Conservation (phyloP, 768 basidiomycete genomes). For the Asterophora lycoperdoides region DNA sequence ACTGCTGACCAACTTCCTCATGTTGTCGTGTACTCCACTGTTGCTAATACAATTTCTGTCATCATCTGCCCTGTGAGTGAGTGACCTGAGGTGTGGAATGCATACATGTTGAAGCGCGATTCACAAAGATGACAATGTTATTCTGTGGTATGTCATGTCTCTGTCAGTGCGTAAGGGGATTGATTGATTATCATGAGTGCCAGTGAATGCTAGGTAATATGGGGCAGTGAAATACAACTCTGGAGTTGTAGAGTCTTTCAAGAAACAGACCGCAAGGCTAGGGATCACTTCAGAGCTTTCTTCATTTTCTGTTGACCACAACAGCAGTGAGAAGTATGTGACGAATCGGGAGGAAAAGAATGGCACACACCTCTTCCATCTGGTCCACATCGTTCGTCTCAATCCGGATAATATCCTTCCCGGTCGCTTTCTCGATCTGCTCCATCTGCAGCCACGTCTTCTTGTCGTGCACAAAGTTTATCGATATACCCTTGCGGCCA, state of each 20-base stretch:
- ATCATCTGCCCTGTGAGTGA: not conserved
- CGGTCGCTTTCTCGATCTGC: conserved; percentile 75
- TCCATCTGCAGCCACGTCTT: conserved; percentile 88
- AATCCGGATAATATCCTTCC: conserved; percentile 77
- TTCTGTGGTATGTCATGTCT: no score
- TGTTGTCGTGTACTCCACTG: conserved; percentile 6
- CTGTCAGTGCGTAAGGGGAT: no score
- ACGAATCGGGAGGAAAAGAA: not conserved
- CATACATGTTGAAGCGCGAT: no score
- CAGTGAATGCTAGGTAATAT: not conserved
- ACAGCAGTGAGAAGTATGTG: conserved; percentile 3
- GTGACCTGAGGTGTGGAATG: no score
- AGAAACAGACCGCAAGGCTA: not conserved
- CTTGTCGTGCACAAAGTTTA: conserved; percentile 95
- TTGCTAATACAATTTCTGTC: conserved; percentile 16
- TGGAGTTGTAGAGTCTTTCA: not conserved
- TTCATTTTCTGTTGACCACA: conserved; percentile 64
- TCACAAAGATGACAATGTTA: no score
- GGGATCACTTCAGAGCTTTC: conserved; percentile 61
- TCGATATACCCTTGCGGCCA: conserved; percentile 93
- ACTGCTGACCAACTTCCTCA: conserved; percentile 1
- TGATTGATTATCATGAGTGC: not conserved
- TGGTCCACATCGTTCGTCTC: conserved; percentile 87
- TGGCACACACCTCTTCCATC: conserved; percentile 79
- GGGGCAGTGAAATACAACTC: not conserved